Evolutionary conservation across 805 yeast species (phyloP).

Genomic region (Torulaspora quercuum): DNA sequence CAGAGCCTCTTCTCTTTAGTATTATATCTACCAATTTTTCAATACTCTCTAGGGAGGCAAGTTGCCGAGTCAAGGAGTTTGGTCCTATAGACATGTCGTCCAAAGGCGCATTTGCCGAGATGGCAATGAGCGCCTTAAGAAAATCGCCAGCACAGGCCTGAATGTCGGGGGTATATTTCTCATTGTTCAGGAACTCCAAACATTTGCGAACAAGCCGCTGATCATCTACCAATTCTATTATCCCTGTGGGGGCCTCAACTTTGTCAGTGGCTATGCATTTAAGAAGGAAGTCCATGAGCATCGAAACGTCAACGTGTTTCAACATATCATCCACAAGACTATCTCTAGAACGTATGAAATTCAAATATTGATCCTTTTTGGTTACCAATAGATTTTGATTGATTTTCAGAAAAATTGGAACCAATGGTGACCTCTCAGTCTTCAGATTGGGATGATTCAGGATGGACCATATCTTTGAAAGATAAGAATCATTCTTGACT

Average conservation of each 20-base stretch:
- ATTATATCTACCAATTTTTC: slow-evolving; percentile 66
- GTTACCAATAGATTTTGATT: slow-evolving; percentile 83
- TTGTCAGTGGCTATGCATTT: slow-evolving; percentile 91
- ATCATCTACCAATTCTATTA: slow-evolving; percentile 69
- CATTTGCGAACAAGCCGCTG: slow-evolving; percentile 71
- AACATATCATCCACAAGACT: slow-evolving; percentile 61
- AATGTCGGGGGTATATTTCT: slow-evolving; percentile 54
- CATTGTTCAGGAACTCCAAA: slow-evolving; percentile 58
- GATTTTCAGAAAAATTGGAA: slow-evolving; percentile 81
- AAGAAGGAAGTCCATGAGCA: slow-evolving; percentile 84
- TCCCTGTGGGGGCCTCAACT: slow-evolving; percentile 82
- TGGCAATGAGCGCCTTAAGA: slow-evolving; percentile 84
- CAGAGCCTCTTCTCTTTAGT: slow-evolving; percentile 64
- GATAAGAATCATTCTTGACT: slow-evolving; percentile 62
- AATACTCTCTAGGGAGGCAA: slow-evolving; percentile 67
- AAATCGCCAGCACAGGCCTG: slow-evolving; percentile 95
- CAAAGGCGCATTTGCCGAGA: slow-evolving; percentile 89
- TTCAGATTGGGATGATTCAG: slow-evolving; percentile 52
- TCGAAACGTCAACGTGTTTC: slow-evolving; percentile 80
- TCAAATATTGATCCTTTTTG: slow-evolving; percentile 46
- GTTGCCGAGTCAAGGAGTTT: slow-evolving; percentile 79
- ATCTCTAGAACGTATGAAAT: slow-evolving; percentile 44
- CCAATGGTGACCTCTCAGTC: slow-evolving; percentile 68
- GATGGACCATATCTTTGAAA: slow-evolving; percentile 74
- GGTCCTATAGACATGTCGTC: slow-evolving; percentile 86